Percentiles rank a stretch among this genome's conserved stretches.
phyloP scores from a whole-genome alignment of 1,284 basidiomycete species.

The Leccinum olivaceoglutinosum region DNA sequence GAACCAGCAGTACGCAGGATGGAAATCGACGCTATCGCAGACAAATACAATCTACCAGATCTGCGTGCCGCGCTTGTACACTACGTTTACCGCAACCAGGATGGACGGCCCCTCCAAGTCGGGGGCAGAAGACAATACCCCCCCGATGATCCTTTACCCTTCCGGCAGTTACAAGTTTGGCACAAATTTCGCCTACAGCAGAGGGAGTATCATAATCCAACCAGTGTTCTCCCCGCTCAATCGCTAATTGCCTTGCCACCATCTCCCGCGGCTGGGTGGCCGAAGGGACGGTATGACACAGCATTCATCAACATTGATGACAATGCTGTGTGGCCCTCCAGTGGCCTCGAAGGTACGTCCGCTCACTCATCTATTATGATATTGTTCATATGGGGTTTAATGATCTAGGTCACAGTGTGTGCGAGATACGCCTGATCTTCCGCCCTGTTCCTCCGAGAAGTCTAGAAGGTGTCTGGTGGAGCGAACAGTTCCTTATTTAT shows the following conservation, averaged over 20 bases:
- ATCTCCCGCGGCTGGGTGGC: not conserved
- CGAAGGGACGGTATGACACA: not conserved
- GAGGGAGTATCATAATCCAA: not conserved
- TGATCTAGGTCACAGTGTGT: not conserved
- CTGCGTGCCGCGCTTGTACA: not conserved
- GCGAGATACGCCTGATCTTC: not conserved
- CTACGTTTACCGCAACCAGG: not conserved
- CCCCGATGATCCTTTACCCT: not conserved
- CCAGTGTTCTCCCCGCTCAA: not conserved
- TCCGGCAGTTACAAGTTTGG: not conserved
- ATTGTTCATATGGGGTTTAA: not conserved
- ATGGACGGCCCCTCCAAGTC: not conserved
- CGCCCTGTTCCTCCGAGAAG: not conserved
- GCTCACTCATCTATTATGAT: not conserved
- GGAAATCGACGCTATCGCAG: not conserved
- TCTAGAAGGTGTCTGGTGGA: not conserved
- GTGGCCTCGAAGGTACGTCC: not conserved
- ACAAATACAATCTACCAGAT: not conserved
- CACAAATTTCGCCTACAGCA: not conserved
- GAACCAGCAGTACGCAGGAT: not conserved
- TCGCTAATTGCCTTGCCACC: not conserved
- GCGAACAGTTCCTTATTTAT: not conserved
- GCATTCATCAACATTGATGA: not conserved
- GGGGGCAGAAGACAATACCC: not conserved
- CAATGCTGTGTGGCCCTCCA: not conserved